Evolutionary conservation across 2,329 filamentous ascomycete species (phyloP).

Genomic region (Leptosphaerulina australis): DNA sequence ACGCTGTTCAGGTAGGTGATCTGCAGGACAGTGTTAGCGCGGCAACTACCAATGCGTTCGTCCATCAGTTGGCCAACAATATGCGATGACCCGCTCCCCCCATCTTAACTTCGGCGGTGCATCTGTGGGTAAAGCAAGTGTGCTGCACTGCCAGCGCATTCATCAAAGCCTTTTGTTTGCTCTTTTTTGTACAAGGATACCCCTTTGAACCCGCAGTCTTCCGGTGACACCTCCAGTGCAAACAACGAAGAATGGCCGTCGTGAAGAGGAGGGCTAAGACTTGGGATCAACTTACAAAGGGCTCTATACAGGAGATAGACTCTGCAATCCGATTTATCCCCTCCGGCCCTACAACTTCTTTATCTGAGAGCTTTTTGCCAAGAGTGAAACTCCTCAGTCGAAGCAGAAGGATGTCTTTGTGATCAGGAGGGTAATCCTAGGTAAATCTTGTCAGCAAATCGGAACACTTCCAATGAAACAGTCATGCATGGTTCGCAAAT

Average conservation of each 20-base stretch:
- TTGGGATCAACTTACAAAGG: conserved; percentile 70
- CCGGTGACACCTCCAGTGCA: conserved; percentile 6
- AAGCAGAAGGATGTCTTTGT: conserved; percentile 79
- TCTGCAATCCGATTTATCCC: conserved; percentile 69
- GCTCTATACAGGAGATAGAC: conserved; percentile 71
- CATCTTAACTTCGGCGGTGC: conserved; percentile 20
- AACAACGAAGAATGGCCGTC: background rate
- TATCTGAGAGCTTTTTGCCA: conserved; percentile 67
- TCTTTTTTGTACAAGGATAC: conserved; percentile 27
- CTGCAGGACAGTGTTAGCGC: conserved; percentile 45
- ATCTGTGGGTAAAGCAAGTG: conserved; percentile 31
- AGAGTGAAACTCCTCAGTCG: conserved; percentile 82
- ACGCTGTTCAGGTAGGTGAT: conserved; percentile 58
- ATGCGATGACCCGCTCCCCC: conserved; percentile 14
- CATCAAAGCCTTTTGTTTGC: conserved; percentile 23
- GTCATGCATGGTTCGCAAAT: background rate
- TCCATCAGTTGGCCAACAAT: conserved; percentile 17
- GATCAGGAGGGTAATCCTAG: conserved; percentile 75
- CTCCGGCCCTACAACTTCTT: conserved; percentile 65
- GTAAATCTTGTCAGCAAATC: conserved; percentile 32
- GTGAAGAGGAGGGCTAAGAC: background rate
- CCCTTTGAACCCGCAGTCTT: conserved; percentile 15
- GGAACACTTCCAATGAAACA: conserved; percentile 1
- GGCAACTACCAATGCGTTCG: conserved; percentile 19
- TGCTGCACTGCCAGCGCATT: conserved; percentile 46